Conservation (phyloP, 2,329 filamentous ascomycete species). For the Ascochyta fabae region DNA sequence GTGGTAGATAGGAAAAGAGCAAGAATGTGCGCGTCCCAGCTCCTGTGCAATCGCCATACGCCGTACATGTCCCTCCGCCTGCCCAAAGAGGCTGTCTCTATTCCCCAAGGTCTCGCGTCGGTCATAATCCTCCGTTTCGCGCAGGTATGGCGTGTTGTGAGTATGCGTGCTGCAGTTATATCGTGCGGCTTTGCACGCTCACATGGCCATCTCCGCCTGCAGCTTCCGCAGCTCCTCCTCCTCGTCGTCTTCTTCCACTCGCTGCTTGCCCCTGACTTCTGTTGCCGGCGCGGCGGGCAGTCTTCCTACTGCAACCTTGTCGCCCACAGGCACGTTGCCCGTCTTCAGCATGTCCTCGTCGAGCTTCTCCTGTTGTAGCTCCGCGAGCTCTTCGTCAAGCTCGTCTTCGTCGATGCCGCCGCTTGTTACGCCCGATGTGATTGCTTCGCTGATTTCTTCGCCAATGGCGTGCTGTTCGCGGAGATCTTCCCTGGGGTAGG, state of each 20-base stretch:
- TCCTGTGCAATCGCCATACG: conserved; percentile 29
- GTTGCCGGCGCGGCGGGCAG: conserved; percentile 77
- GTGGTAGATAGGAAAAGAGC: conserved; percentile 9
- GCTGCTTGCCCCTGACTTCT: conserved; percentile 54
- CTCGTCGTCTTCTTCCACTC: conserved; percentile 83
- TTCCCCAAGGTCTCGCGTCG: neutral
- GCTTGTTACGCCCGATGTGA: conserved; percentile 72
- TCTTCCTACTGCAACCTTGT: conserved; percentile 68
- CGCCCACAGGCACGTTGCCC: conserved; percentile 80
- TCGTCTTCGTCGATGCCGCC: conserved; percentile 84
- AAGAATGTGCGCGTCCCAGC: conserved; percentile 4
- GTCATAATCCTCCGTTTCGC: neutral
- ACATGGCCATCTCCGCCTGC: conserved; percentile 98
- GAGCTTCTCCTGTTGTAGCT: conserved; percentile 87
- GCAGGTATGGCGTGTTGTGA: neutral
- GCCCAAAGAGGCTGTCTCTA: neutral
- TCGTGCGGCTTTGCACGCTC: conserved; percentile 1
- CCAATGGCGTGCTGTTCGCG: conserved; percentile 91
- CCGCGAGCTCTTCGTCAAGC: conserved; percentile 82
- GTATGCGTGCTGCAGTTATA: neutral
- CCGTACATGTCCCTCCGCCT: conserved; percentile 14
- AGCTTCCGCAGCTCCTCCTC: conserved; percentile 92
- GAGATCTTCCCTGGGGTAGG: conserved; percentile 75
- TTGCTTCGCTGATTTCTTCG: conserved; percentile 88
- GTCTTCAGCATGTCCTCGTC: conserved; percentile 94